Base-by-base conservation (phyloP, 768 basidiomycete species). In the Dioszegia crocea region DNA sequence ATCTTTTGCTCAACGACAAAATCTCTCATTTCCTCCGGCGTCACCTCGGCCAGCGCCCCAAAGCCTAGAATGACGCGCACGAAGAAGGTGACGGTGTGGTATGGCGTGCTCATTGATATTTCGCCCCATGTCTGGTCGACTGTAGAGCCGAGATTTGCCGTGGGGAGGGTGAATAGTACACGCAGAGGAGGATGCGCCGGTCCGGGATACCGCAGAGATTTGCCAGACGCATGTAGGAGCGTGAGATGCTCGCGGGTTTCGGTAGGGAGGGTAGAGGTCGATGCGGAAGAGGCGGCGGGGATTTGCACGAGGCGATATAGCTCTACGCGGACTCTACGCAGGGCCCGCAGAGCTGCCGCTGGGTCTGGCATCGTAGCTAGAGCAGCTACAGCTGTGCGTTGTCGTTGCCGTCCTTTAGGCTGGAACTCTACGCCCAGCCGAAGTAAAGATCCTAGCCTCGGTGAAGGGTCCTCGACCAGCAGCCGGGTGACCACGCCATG, bases 141-240 rank as follows among this genome's bases (percentile, higher is more conserved):
- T 79, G 57, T 81, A 78, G 49, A 81, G 80, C 57, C 76, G 68
- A 39, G 44, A 17, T 60, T 53, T 3, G 53, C 29, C 12, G 72
- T 67, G 67, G 90, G 90, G 16, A 97, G 80, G 27, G 93, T 79
- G 60, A 97, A 88, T 3, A 91, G 84, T 1, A 73, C 53, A 39
- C 71, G 52, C 2, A 73, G 38, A 90, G 81, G 63, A 82, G 87
- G 60, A 92, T 83, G 3, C 83, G 81, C 0, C 4, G 60, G 26
- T 23, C 68, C 63, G 85, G 96, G 91, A 73, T 96, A 91, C 45
- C 91, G 86, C 74, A 91, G 91, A 19, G 90, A 87, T 41, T 91
- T 92, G 45, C 94, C 94, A 14, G 92, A 91, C 6, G 87, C 84
- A 12, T 90, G 86, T 26, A 97, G 80, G 50, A 86, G 80, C 64